Evolutionary conservation across 129 eudicot genomes (phyloP).

Genomic region (Lactuca sativa): DNA sequence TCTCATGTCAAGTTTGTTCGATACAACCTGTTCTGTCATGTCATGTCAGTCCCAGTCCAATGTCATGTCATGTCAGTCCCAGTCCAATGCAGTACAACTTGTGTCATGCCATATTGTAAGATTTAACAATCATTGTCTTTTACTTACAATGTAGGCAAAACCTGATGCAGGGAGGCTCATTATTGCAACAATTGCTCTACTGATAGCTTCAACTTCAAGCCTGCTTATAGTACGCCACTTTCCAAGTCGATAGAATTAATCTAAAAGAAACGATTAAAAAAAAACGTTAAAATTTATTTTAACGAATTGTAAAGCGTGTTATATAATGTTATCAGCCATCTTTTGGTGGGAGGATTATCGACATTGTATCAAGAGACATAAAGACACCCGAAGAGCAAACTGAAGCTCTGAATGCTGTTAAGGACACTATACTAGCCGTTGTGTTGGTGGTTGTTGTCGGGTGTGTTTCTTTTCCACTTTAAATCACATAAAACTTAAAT

Average conservation of each 20-base stretch:
- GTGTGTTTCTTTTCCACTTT: slow-evolving; percentile 25
- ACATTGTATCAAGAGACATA: slow-evolving; percentile 50
- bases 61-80: not conserved
- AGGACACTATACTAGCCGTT: slow-evolving; percentile 43
- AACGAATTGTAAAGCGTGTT: slow-evolving; percentile 1
- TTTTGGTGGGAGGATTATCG: slow-evolving; percentile 51
- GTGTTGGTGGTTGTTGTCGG: slow-evolving; percentile 46
- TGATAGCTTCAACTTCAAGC: slow-evolving; percentile 50
- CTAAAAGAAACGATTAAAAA: not conserved
- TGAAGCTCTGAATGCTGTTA: slow-evolving; percentile 45
- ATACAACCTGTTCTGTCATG: not conserved
- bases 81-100: no score
- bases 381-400: slow-evolving; percentile 48
- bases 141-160: slow-evolving; percentile 34
- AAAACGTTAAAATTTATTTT: not conserved
- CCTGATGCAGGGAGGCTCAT: slow-evolving; percentile 47
- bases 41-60: not conserved
- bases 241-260: slow-evolving; percentile 18
- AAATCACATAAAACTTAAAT: not conserved
- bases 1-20: not conserved
- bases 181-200: slow-evolving; percentile 38
- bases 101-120: not conserved
- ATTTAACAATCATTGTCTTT: slow-evolving; percentile 6
- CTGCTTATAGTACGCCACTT: slow-evolving; percentile 43
- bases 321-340: slow-evolving; percentile 42